phyloP scores from a whole-genome alignment of 768 basidiomycete species.

The Pholiota microspora region DNA sequence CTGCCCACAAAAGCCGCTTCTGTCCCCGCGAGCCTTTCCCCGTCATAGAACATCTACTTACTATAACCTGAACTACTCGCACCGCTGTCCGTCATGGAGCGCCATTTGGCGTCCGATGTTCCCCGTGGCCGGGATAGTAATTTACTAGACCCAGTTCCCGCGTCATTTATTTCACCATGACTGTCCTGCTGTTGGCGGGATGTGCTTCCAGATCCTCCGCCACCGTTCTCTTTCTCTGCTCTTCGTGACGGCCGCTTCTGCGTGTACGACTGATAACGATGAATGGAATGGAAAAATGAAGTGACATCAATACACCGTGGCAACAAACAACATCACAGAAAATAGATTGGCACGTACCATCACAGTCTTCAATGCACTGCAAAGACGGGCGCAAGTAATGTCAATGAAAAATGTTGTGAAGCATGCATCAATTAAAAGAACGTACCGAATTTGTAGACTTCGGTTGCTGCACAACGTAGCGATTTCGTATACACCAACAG shows the following conservation, averaged over 20 bases:
- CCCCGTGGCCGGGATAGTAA: conserved; percentile 59
- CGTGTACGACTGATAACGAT: conserved; percentile 62
- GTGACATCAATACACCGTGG: background rate
- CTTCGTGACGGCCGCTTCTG: conserved; percentile 70
- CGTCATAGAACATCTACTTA: conserved; percentile 21
- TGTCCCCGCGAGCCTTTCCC: conserved; percentile 1
- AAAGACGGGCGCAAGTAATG: background rate
- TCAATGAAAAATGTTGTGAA: background rate
- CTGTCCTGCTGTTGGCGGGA: conserved; percentile 17
- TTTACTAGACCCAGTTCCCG: conserved; percentile 26
- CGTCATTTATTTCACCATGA: conserved; percentile 13
- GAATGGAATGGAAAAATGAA: background rate
- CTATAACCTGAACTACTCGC: conserved; percentile 27
- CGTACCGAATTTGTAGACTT: conserved; percentile 84
- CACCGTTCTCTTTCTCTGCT: conserved; percentile 42
- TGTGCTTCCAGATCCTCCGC: conserved; percentile 26
- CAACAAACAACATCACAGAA: background rate
- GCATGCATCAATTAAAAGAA: background rate
- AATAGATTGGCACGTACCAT: conserved; percentile 60
- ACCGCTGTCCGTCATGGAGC: conserved; percentile 27
- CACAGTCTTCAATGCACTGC: conserved; percentile 76
- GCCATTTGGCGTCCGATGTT: conserved; percentile 70
- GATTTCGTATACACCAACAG: conserved; percentile 92
- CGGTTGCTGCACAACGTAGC: conserved; percentile 89
- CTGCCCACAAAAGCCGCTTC: background rate